Base-by-base conservation (phyloP, 495 filamentous ascomycete genomes). In the Penicillium angulare region DNA sequence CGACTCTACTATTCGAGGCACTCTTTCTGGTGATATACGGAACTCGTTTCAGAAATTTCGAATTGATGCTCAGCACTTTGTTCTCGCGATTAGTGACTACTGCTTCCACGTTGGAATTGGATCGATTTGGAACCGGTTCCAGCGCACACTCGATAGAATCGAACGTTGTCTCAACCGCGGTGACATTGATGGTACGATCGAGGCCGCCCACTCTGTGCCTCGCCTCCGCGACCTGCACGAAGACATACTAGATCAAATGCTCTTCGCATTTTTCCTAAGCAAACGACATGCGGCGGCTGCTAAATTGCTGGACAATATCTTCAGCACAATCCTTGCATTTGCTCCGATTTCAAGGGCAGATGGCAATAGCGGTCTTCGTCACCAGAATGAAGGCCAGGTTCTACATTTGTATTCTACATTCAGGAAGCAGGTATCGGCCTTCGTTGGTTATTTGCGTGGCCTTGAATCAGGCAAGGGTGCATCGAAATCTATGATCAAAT, bases 41-140 rank as follows among this genome's bases (percentile, higher is more conserved):
- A 75, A 74, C 40, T 56, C 78, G 3, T 74, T 78, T 35, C 73
- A 81, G 42, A 76, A 77, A 23, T 93, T 97, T 50, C 73, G 82
- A 10, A 75, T 86, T 26, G 87, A 95, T 53, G 84, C 89, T 0
- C 83, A 88, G 31, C 84, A 93, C 59, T 92, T 96, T 52, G 74
- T 93, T 18, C 68, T 76, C 7, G 77, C 81, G 7, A 56, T 95
- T 1, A 78, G 81, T 26, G 73, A 79, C 3, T 90, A 96, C 58
- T 85, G 90, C 61, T 89, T 90, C 49, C 86, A 90, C 26, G 78
- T 83, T 1, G 89, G 85, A 3, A 81, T 98, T 34, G 78, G 76
- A 7, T 77, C 75, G 4, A 82, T 80, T 1, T 96, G 92, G 91
- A 63, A 60, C 22, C 69, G 68, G 1, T 92, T 96, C 47, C 80